Evolutionary conservation across 805 yeast species (phyloP).

Genomic region (Candida manassasensis): DNA sequence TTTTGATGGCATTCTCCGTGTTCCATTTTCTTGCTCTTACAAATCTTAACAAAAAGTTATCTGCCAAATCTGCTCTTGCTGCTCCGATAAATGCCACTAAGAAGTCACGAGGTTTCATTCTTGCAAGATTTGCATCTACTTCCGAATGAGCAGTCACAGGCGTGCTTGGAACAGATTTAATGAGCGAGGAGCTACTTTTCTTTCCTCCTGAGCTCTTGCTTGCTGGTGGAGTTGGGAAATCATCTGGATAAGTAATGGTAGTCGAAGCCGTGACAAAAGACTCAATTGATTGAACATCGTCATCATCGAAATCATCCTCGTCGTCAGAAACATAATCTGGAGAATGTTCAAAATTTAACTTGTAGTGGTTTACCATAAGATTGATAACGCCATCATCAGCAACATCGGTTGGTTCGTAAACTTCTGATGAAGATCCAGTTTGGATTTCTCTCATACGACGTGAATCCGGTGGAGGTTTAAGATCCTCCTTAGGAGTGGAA

Average conservation of each 20-base stretch:
- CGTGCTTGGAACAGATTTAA: not conserved
- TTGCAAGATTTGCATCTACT: conserved; percentile 1
- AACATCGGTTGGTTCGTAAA: conserved; percentile 17
- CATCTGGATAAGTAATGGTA: conserved; percentile 18
- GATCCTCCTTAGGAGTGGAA: conserved; percentile 5
- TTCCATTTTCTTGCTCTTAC: conserved; percentile 87
- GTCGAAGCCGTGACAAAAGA: conserved; percentile 31
- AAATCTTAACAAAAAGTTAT: conserved; percentile 69
- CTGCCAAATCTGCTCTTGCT: conserved; percentile 71
- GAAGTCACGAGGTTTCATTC: conserved; percentile 21
- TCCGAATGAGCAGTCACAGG: not conserved
- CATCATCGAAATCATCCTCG: conserved; percentile 15
- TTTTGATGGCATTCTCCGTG: conserved; percentile 57
- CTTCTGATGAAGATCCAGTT: conserved; percentile 21
- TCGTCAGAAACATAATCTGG: conserved; percentile 1
- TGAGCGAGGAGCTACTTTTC: not conserved
- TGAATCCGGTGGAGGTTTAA: conserved; percentile 17
- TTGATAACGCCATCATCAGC: conserved; percentile 18
- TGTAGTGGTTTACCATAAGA: conserved; percentile 18
- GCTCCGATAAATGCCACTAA: conserved; percentile 41
- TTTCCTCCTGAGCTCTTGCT: not conserved
- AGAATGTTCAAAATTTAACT: conserved; percentile 10
- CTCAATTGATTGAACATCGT: conserved; percentile 24
- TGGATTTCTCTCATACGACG: conserved; percentile 25
- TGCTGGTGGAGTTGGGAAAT: conserved; percentile 6